A percentile compares a stretch with the other conserved stretches of the same genome.
Evolutionary conservation across 441 rosid genomes (phyloP).

Genomic region (Euphorbia corollata): DNA sequence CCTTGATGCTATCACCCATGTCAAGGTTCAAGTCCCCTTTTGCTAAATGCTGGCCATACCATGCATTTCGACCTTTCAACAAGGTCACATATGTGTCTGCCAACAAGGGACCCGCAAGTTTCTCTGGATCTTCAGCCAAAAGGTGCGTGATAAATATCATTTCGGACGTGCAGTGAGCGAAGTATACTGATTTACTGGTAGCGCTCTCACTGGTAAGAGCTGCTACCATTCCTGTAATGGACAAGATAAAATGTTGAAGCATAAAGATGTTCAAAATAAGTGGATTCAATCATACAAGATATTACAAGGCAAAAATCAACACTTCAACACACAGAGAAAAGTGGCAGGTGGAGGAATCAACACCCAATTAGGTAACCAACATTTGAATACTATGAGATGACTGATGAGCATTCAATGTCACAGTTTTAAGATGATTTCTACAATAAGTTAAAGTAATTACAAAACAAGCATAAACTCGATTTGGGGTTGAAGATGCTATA

Average conservation of each 20-base stretch:
- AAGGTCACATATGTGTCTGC: conserved; percentile 50
- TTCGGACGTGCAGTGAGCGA: conserved; percentile 52
- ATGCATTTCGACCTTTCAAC: conserved; percentile 49
- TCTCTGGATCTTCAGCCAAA: conserved; percentile 50
- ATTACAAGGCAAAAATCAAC: not conserved
- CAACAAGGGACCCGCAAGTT: conserved; percentile 47
- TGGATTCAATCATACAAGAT: not conserved
- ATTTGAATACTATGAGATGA: not conserved
- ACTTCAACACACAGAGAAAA: not conserved
- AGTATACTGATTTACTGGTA: conserved; percentile 48
- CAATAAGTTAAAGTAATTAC: not conserved
- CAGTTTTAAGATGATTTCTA: not conserved
- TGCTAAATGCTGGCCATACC: conserved; percentile 53
- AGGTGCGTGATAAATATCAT: conserved; percentile 51
- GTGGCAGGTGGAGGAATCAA: not conserved
- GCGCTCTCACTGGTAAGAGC: conserved; percentile 53
- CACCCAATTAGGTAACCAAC: not conserved
- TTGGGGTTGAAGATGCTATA: not conserved
- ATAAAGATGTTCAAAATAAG: not conserved
- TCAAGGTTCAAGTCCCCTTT: conserved; percentile 42
- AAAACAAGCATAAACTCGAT: not conserved
- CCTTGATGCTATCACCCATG: conserved; percentile 49
- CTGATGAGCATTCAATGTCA: not conserved
- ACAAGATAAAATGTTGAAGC: no score
- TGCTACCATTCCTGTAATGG: conserved; percentile 41